phyloP scores from a whole-genome alignment of 768 basidiomycete genomes.

The Trametes meyenii region DNA sequence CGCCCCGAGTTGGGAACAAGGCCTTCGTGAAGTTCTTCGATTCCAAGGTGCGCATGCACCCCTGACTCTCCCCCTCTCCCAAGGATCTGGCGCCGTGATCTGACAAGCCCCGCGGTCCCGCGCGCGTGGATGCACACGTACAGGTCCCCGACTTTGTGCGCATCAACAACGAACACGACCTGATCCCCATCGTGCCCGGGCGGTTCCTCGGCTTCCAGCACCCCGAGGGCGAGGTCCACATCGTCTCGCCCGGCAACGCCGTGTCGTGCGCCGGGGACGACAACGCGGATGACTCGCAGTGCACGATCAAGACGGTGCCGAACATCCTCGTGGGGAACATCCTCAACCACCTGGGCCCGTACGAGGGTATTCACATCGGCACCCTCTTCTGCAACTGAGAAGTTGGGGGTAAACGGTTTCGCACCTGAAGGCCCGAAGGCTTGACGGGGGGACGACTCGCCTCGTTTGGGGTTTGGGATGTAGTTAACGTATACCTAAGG shows the following conservation, averaged over 20 bases:
- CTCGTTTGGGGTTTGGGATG: background rate
- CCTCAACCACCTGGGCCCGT: constrained; percentile 60
- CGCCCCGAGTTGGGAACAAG: constrained; percentile 54
- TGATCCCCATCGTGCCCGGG: constrained; percentile 60
- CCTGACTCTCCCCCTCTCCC: constrained; percentile 39
- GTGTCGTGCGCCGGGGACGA: constrained; percentile 55
- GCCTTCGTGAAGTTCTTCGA: constrained; percentile 45
- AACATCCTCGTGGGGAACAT: constrained; percentile 53
- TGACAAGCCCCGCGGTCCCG: too few species aligned
- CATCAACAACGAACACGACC: constrained; percentile 44
- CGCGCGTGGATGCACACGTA: constrained; percentile 20
- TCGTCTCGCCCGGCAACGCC: constrained; percentile 41
- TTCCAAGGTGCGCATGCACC: constrained; percentile 38
- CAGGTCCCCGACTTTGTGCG: constrained; percentile 33
- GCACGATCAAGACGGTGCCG: constrained; percentile 57
- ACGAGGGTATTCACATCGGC: constrained; percentile 53
- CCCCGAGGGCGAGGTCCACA: constrained; percentile 57
- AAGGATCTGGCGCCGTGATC: background rate
- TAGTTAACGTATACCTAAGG: background rate
- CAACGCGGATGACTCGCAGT: constrained; percentile 53
- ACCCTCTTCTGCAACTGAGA: constrained; percentile 41
- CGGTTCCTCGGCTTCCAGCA: constrained; percentile 54
- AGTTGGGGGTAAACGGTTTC: too few species aligned
- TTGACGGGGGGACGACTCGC: background rate
- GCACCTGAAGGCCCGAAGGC: too few species aligned